Base-by-base conservation (phyloP, 2,329 filamentous ascomycete species). In the Diaporthe vaccinii region DNA sequence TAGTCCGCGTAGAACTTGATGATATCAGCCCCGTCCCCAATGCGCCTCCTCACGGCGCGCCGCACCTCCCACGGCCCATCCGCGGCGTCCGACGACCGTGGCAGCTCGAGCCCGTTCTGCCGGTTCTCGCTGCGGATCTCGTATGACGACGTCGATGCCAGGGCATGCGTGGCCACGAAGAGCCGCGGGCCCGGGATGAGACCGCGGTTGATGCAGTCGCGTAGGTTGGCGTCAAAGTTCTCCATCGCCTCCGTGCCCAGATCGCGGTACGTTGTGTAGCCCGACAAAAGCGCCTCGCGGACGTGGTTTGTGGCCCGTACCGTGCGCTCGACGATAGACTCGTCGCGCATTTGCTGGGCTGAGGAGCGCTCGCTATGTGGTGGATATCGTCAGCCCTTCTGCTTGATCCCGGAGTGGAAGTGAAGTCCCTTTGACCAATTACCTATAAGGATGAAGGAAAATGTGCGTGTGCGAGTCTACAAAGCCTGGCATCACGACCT, bases 191-290 rank as follows among this genome's bases (percentile, higher is more conserved):
- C 89, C 0, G 88, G 87, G 2, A 85, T 86, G 15, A 91, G 79
- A 6, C 88, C 89, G 9, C 89, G 86, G 76, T 89, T 89, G 78
- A 91, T 86, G 46, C 86, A 85, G 79, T 91, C 87, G 14, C 89
- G 85, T 4, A 91, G 80, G 72, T 86, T 86, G 53, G 85, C 85
- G 79, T 91, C 89, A 39, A 85, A 85, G 51, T 87, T 85, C 39
- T 84, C 82, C 75, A 90, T 84, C 0, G 85, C 85, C 78, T 91
- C 89, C 4, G 88, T 89, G 20, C 89, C 88, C 0, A 91, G 84
- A 79, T 91, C 89, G 58, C 89, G 84, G 80, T 90, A 90, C 2
- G 89, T 91, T 0, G 89, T 92, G 82, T 89, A 91, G 9, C 90
- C 90, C 0, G 90, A 88, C 28, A 88, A 81, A 14, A 92, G 83